These are phyloP conservation scores for Aspergillus sp. DNA, from an alignment of 2,329 filamentous ascomycete species.

Conservation along the genomic window DNA sequence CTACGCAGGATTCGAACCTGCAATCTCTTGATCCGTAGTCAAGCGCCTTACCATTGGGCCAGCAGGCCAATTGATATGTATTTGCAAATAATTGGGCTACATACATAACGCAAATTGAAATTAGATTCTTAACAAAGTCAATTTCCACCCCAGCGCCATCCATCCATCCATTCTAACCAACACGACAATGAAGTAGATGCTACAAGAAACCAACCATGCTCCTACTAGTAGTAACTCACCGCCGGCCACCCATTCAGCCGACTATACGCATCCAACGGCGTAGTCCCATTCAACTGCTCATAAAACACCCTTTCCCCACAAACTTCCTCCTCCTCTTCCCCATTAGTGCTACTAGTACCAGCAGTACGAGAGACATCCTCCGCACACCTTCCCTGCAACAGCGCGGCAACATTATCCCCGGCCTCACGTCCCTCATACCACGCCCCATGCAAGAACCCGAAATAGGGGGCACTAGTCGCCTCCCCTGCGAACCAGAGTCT, in stretches of 20 bases:
- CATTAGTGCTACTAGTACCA: too few relatives aligned
- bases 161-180: not conserved
- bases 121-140: not conserved
- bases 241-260: conserved; percentile 32
- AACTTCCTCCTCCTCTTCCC: conserved; percentile 9
- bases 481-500: conserved; percentile 68
- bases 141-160: not conserved
- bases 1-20: conserved; percentile 48
- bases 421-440: conserved; percentile 57
- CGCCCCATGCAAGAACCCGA: conserved; percentile 65
- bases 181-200: not conserved
- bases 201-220: conserved; percentile 23
- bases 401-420: conserved; percentile 39
- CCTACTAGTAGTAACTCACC: conserved; percentile 11
- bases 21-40: conserved; percentile 48
- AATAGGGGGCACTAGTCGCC: conserved; percentile 63
- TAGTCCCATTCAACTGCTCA: conserved; percentile 32
- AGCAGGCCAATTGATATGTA: conserved; percentile 14
- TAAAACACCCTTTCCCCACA: conserved; percentile 30
- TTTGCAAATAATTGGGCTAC: not conserved
- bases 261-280: conserved; percentile 31
- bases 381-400: conserved; percentile 26
- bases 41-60: conserved; percentile 28
- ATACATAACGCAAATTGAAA: not conserved
- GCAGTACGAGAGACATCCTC: too few relatives aligned